Percentiles rank a stretch among this genome's conserved stretches.
Conservation (phyloP, 768 basidiomycete genomes). For the Lentinus brumalis region DNA sequence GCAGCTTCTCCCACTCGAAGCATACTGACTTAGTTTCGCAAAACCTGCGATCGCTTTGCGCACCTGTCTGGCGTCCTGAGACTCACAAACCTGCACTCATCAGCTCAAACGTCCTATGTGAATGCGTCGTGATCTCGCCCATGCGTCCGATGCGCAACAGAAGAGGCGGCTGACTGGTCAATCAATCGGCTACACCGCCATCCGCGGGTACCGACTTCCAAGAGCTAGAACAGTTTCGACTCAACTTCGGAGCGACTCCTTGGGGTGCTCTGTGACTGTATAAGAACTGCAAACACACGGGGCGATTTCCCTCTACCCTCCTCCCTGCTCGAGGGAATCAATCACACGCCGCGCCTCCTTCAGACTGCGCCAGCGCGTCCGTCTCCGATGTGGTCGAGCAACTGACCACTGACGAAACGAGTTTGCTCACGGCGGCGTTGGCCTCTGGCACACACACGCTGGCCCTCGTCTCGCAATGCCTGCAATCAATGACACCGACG, state of each 20-base stretch:
- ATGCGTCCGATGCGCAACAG: slow-evolving; percentile 4
- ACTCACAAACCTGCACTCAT: too few relatives aligned
- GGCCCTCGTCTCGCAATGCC: slow-evolving; percentile 72
- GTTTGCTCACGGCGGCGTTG: slow-evolving; percentile 72
- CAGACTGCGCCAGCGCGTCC: slow-evolving; percentile 67
- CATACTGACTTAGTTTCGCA: too few relatives aligned
- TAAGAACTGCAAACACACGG: not conserved
- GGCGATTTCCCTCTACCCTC: not conserved
- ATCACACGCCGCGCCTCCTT: slow-evolving; percentile 52
- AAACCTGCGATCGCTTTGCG: too few relatives aligned
- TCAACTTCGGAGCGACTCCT: slow-evolving; percentile 10
- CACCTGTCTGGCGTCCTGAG: too few relatives aligned
- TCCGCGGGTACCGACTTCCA: slow-evolving; percentile 10
- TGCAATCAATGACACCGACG: slow-evolving; percentile 78
- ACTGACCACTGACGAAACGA: slow-evolving; percentile 74
- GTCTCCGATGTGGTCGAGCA: slow-evolving; percentile 63
- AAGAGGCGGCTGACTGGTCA: not conserved
- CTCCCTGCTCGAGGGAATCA: not conserved
- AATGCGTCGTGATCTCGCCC: not conserved
- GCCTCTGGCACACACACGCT: slow-evolving; percentile 77
- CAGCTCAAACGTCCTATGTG: not conserved
- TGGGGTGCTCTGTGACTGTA: not conserved
- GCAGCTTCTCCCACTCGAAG: too few relatives aligned
- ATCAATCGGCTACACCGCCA: slow-evolving; percentile 12
- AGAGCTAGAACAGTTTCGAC: slow-evolving; percentile 14